Conservation (phyloP, 768 basidiomycete species). For the Leccinum disarticulatum region DNA sequence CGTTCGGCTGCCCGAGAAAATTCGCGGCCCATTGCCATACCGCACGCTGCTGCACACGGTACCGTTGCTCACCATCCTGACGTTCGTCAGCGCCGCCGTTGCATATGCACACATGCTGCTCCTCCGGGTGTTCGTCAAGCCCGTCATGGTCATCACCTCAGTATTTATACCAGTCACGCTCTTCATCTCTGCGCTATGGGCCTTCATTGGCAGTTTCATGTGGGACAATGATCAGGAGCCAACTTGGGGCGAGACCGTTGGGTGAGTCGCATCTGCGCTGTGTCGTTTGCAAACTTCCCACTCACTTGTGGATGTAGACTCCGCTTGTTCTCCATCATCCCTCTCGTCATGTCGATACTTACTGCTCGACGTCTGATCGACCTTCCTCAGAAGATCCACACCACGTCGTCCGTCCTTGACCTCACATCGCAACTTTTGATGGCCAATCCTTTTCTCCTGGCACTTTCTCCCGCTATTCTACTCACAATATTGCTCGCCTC, state of each 20-base stretch:
- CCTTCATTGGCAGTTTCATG: slow-evolving; percentile 78
- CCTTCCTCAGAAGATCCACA: slow-evolving; percentile 70
- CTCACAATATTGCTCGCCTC: slow-evolving; percentile 64
- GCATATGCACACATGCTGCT: slow-evolving; percentile 77
- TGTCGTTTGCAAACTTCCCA: background rate
- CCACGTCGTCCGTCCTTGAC: slow-evolving; percentile 54
- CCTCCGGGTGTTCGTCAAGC: slow-evolving; percentile 77
- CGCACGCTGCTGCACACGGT: slow-evolving; percentile 74
- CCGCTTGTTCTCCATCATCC: slow-evolving; percentile 75
- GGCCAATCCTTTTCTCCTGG: slow-evolving; percentile 70
- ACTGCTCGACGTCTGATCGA: slow-evolving; percentile 71
- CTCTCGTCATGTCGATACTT: slow-evolving; percentile 64
- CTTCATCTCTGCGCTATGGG: slow-evolving; percentile 75
- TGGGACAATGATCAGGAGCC: slow-evolving; percentile 53
- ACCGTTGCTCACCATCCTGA: slow-evolving; percentile 72
- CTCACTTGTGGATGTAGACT: slow-evolving; percentile 19
- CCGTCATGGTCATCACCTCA: slow-evolving; percentile 76
- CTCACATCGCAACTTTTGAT: slow-evolving; percentile 71
- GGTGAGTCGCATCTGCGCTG: slow-evolving; percentile 45
- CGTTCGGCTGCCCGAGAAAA: slow-evolving; percentile 40
- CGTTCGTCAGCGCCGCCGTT: slow-evolving; percentile 63
- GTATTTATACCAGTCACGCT: slow-evolving; percentile 74
- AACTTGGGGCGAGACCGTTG: slow-evolving; percentile 81
- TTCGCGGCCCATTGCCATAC: slow-evolving; percentile 48
- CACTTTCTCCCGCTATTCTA: slow-evolving; percentile 72